Percentiles rank a stretch among this genome's conserved stretches.
phyloP scores from a whole-genome alignment of 805 yeast species.

The Kodamaea sagamina region DNA sequence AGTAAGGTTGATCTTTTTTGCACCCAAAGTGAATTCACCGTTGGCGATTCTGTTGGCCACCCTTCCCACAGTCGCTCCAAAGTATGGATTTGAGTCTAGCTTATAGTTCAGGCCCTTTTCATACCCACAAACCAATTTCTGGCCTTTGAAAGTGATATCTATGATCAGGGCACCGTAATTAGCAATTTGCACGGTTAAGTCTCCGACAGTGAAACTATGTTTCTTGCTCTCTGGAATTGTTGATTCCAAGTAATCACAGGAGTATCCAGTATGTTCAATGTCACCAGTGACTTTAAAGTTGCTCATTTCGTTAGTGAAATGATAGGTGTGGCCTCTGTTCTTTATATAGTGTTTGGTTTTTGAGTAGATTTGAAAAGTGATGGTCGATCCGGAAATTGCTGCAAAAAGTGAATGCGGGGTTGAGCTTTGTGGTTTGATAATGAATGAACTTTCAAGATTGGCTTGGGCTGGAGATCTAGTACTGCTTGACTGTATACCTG shows the following conservation, averaged over 20 bases:
- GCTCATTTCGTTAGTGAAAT: too few species aligned
- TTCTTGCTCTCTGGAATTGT: slow-evolving; percentile 32
- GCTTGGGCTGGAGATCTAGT: too few species aligned
- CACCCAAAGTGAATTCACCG: slow-evolving; percentile 45
- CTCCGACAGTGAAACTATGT: slow-evolving; percentile 37
- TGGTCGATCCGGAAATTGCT: too few species aligned
- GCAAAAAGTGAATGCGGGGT: too few species aligned
- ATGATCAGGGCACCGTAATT: slow-evolving; percentile 56
- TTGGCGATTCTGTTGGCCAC: slow-evolving; percentile 58
- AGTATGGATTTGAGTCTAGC: slow-evolving; percentile 46
- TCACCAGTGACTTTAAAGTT: too few species aligned
- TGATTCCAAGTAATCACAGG: slow-evolving; percentile 31
- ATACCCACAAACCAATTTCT: slow-evolving; percentile 42
- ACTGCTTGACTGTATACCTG: too few species aligned
- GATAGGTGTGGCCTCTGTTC: too few species aligned
- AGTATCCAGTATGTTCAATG: slow-evolving; percentile 24
- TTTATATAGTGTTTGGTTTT: too few species aligned
- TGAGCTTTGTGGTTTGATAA: too few species aligned
- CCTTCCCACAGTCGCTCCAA: slow-evolving; percentile 68
- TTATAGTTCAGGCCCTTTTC: slow-evolving; percentile 33
- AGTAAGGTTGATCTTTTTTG: slow-evolving; percentile 41
- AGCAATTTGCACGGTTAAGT: slow-evolving; percentile 41
- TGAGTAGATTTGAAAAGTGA: too few species aligned
- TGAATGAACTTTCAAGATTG: too few species aligned
- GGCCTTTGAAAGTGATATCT: slow-evolving; percentile 40